These are phyloP conservation scores for Dactylonectria macrodidyma DNA, from an alignment of 2,329 filamentous ascomycete species.

Conservation along the genomic window DNA sequence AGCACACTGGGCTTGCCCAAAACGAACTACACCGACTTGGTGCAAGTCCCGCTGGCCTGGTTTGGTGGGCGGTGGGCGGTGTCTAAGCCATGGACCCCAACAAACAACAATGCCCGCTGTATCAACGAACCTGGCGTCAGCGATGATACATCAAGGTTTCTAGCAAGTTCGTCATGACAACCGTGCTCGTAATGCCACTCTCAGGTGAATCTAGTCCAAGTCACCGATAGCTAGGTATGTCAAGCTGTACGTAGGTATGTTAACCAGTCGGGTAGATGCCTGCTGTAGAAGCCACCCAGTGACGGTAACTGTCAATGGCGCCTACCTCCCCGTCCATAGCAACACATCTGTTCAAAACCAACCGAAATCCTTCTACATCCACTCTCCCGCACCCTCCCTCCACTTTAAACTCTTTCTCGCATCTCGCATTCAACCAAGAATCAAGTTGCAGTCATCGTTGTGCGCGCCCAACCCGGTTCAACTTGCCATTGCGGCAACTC, in stretches of 20 bases:
- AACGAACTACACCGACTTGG: conserved; percentile 23
- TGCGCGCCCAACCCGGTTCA: background rate
- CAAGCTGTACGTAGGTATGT: no score
- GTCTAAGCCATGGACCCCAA: conserved; percentile 24
- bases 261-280: background rate
- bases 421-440: background rate
- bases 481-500: background rate
- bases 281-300: background rate
- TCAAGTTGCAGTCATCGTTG: background rate
- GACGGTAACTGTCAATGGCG: background rate
- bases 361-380: conserved; percentile 7
- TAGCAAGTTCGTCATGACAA: conserved; percentile 46
- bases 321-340: background rate
- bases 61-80: conserved; percentile 18
- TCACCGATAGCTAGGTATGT: background rate
- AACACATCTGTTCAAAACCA: conserved; percentile 18
- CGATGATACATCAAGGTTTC: conserved; percentile 32
- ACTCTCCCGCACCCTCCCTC: background rate
- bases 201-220: background rate
- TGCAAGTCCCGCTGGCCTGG: conserved; percentile 21
- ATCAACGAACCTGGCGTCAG: background rate
- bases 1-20: conserved; percentile 20
- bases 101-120: background rate
- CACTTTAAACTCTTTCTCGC: background rate
- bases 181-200: conserved; percentile 36